Conservation (phyloP, 1,284 basidiomycete species). For the Pseudomicrostroma phylloplanum region DNA sequence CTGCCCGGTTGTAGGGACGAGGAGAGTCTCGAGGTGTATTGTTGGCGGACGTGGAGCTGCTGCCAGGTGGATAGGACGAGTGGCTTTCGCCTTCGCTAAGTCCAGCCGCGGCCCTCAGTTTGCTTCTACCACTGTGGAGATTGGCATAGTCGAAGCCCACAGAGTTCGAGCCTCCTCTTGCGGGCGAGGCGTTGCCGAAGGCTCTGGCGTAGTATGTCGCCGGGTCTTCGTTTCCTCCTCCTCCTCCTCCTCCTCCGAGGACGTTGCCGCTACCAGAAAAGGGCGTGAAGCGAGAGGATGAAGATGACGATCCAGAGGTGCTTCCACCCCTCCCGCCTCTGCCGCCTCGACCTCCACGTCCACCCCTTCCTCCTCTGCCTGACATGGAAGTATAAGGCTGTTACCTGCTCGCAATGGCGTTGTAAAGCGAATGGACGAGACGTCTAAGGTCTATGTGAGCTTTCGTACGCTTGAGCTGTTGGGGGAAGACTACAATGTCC, state of each 20-base stretch:
- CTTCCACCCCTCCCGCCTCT: no score
- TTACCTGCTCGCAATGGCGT: no score
- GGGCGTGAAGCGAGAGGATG: background rate
- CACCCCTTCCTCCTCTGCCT: no score
- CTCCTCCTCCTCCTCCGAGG: background rate
- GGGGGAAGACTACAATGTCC: no score
- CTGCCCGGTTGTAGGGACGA: conserved; percentile 5
- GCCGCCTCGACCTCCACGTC: no score
- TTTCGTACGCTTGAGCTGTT: no score
- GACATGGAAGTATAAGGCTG: no score
- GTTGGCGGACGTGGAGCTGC: background rate
- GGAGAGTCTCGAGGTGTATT: background rate
- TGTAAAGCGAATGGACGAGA: no score
- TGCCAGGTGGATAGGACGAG: background rate
- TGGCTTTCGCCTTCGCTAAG: conserved; percentile 1
- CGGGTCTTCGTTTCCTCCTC: background rate
- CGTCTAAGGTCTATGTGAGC: no score
- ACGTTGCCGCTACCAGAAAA: background rate
- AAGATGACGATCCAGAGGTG: no score
- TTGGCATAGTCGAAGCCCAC: conserved; percentile 13
- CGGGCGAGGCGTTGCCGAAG: background rate
- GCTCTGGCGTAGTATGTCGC: background rate
- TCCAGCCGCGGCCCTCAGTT: background rate
- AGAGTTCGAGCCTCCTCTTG: conserved; percentile 9
- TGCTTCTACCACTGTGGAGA: background rate